Conservation (phyloP, 768 basidiomycete genomes). For the Hemileccinum rubropunctum region DNA sequence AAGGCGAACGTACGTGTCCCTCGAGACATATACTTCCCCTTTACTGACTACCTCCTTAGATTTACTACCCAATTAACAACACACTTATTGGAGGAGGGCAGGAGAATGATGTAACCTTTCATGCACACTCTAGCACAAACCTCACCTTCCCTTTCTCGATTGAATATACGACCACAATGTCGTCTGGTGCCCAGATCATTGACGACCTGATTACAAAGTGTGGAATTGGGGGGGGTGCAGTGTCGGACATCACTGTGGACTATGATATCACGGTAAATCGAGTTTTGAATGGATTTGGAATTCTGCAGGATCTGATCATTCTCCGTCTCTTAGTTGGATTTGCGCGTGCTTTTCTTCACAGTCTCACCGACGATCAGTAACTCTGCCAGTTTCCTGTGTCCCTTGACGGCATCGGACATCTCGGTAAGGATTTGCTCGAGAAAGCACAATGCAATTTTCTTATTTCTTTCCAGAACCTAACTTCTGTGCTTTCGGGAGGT, state of each 20-base stretch:
- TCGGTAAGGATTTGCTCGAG: slow-evolving; percentile 10
- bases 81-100: slow-evolving; percentile 65
- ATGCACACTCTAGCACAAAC: slow-evolving; percentile 54
- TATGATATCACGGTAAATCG: slow-evolving; percentile 61
- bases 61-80: slow-evolving; percentile 74
- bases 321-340: slow-evolving; percentile 45
- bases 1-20: slow-evolving; percentile 48
- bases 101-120: slow-evolving; percentile 43
- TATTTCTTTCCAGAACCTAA: slow-evolving; percentile 17
- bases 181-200: slow-evolving; percentile 56
- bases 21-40: not conserved
- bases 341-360: slow-evolving; percentile 62
- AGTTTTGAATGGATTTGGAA: not conserved
- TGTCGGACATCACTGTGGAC: slow-evolving; percentile 50
- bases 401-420: slow-evolving; percentile 40
- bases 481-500: slow-evolving; percentile 13
- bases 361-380: slow-evolving; percentile 67
- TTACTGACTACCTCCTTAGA: slow-evolving; percentile 35
- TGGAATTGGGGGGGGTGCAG: slow-evolving; percentile 45
- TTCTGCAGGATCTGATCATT: slow-evolving; percentile 8
- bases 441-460: slow-evolving; percentile 4
- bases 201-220: slow-evolving; percentile 63
- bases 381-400: slow-evolving; percentile 61
- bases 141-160: slow-evolving; percentile 78
- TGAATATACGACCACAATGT: slow-evolving; percentile 50